Evolutionary conservation across 1,284 basidiomycete species (phyloP), one percentile per base, ranked within the genome.

Genomic region (Clitocybe nebularis): DNA sequence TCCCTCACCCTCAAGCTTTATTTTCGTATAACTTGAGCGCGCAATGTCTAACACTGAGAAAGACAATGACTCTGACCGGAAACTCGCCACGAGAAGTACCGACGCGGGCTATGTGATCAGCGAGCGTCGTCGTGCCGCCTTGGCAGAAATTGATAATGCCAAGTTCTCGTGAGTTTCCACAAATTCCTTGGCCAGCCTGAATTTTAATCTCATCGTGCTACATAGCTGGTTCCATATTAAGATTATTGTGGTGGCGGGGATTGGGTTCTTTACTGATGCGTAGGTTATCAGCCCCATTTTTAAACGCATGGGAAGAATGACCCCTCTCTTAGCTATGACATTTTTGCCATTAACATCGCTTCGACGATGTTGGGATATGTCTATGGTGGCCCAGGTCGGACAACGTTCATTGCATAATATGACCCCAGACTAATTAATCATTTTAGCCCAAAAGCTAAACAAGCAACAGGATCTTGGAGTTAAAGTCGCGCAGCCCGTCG

Each of bases 241-340:
- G 58, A 75, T 89, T 42, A 79, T 76, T 57, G 49, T 82, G 36
- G 83, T 89, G 3, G 84, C 87, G 1, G 84, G 86, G 49, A 81
- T 84, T 8, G 88, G 87, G 24, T 89, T 90, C 71, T 90, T 89
- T 68, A 88, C 87, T 30, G 87, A 88, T 64, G 84, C 84, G 76
- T 86, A 56, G 58, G 80, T 63, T 9, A 10, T 6, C 3, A 19
- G 4, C 20, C 21, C 10, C 30, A 33, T 38, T 1, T 9, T 19
- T 11, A 34, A 19, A 9, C 10, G 20, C 13, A n/a, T 11, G 7
- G n/a, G n/a, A n/a, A n/a, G 3, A 14, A 16, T 29, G 14, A 29
- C 14, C 29, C 17, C 9, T 9, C 11, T 20, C 22, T 17, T 32
- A 81, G 79, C 40, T 85, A 85, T 52, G 82, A 86, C 50, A 77